A percentile compares a stretch with the other conserved stretches of the same genome.
Conservation (phyloP, 129 eudicot species). For the Arctium lappa region DNA sequence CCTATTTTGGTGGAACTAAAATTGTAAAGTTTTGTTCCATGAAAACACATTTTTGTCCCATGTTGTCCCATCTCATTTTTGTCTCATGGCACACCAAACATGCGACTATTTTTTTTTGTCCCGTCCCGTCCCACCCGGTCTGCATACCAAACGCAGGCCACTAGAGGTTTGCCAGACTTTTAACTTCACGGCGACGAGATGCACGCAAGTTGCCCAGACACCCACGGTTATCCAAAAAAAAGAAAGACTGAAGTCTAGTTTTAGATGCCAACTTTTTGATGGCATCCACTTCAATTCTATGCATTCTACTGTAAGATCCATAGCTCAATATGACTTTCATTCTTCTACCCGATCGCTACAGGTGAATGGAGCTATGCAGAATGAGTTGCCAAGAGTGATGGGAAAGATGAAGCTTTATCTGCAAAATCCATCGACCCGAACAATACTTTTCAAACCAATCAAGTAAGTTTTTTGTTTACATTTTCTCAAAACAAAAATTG, state of each 20-base stretch:
- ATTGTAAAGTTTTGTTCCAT: too few species aligned
- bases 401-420: constrained; percentile 88
- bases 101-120: too few species aligned
- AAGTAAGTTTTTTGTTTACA: constrained; percentile 50
- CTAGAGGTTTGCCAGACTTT: too few species aligned
- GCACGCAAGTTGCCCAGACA: too few species aligned
- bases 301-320: not conserved
- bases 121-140: too few species aligned
- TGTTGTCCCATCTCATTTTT: too few species aligned
- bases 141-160: too few species aligned
- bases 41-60: too few species aligned
- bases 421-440: constrained; percentile 87
- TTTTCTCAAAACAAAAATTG: not conserved
- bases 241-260: not conserved
- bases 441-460: constrained; percentile 91
- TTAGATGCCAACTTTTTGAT: not conserved
- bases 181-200: too few species aligned
- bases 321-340: not conserved
- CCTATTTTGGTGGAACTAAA: too few species aligned
- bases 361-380: constrained; percentile 72
- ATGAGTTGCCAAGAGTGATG: constrained; percentile 80
- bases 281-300: not conserved
- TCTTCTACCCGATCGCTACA: constrained; percentile 23
- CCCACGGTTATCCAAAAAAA: too few species aligned
- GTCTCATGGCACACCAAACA: too few species aligned